Conservation (phyloP, 176 grass and related monocot genomes). For the Urochloa ruziziensis region DNA sequence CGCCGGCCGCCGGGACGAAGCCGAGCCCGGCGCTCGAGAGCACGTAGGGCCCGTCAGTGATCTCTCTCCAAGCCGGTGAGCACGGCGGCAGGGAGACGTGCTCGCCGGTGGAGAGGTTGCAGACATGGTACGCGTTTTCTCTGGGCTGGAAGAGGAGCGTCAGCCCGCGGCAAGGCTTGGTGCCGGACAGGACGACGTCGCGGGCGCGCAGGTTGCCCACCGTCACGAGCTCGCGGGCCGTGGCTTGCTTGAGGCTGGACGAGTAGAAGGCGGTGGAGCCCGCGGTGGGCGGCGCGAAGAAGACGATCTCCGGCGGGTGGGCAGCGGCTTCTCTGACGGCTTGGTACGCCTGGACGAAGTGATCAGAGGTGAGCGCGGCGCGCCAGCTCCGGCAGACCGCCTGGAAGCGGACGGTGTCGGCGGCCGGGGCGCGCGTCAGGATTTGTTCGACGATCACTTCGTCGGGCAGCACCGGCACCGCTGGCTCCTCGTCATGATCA, state of each 20-base stretch:
- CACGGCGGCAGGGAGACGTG: background rate
- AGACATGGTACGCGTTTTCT: background rate
- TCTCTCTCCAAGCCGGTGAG: too few relatives aligned
- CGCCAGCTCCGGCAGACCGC: background rate
- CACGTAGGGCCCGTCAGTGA: too few relatives aligned
- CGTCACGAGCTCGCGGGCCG: background rate
- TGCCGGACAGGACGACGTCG: background rate
- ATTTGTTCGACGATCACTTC: background rate
- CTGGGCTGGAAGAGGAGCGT: background rate
- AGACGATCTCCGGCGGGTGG: background rate
- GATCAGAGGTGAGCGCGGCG: background rate
- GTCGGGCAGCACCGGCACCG: background rate
- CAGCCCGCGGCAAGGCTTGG: background rate
- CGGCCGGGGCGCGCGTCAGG: background rate
- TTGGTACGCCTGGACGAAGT: background rate
- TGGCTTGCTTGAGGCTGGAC: too few relatives aligned
- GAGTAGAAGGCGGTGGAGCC: background rate
- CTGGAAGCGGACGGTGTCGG: background rate
- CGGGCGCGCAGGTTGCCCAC: background rate
- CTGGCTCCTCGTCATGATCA: too few relatives aligned
- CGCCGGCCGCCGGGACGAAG: too few relatives aligned
- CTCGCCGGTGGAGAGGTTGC: conserved; percentile 15
- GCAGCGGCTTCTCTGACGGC: background rate
- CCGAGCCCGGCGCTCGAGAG: too few relatives aligned
- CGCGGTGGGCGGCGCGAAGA: background rate